These are phyloP conservation scores for Microbotryum intermedium DNA, from an alignment of 1,284 basidiomycete genomes.

Conservation along the genomic window DNA sequence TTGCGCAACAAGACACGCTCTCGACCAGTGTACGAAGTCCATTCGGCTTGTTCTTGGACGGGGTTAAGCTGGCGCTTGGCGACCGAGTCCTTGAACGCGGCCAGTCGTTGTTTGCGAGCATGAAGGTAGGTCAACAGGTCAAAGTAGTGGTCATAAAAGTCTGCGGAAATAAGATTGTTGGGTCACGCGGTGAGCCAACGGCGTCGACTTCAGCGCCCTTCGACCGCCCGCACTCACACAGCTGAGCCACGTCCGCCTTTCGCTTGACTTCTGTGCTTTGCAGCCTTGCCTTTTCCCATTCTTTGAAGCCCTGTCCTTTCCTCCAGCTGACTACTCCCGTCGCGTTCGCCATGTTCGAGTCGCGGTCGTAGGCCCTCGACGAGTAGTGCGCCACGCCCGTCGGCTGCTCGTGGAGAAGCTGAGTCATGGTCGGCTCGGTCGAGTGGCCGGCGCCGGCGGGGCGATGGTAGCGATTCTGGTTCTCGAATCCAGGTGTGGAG, in stretches of 20 bases:
- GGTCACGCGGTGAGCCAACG: no score
- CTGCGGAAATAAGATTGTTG: slow-evolving; percentile 7
- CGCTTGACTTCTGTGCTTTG: slow-evolving; percentile 76
- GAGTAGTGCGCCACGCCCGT: slow-evolving; percentile 1
- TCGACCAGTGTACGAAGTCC: slow-evolving; percentile 80
- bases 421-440: slow-evolving; percentile 26
- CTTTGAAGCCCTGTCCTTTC: slow-evolving; percentile 36
- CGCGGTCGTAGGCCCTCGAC: slow-evolving; percentile 1
- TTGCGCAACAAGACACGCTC: slow-evolving; percentile 84
- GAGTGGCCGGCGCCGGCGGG: slow-evolving; percentile 1
- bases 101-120: slow-evolving; percentile 67
- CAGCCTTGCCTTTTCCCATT: slow-evolving; percentile 76
- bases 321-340: slow-evolving; percentile 35
- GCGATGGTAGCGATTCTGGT: slow-evolving; percentile 15
- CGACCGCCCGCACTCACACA: slow-evolving; percentile 52
- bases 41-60: slow-evolving; percentile 49
- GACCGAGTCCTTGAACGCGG: slow-evolving; percentile 76
- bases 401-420: slow-evolving; percentile 17
- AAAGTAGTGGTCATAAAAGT: slow-evolving; percentile 42
- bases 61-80: slow-evolving; percentile 51
- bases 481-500: neutral
- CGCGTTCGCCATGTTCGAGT: slow-evolving; percentile 22
- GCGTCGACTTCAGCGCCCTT: no score
- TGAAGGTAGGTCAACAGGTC: slow-evolving; percentile 80
- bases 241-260: slow-evolving; percentile 88